A percentile compares a stretch with the other conserved stretches of the same genome.
Conservation (phyloP, 176 grass and related monocot species). For the Phoenix roebelenii region DNA sequence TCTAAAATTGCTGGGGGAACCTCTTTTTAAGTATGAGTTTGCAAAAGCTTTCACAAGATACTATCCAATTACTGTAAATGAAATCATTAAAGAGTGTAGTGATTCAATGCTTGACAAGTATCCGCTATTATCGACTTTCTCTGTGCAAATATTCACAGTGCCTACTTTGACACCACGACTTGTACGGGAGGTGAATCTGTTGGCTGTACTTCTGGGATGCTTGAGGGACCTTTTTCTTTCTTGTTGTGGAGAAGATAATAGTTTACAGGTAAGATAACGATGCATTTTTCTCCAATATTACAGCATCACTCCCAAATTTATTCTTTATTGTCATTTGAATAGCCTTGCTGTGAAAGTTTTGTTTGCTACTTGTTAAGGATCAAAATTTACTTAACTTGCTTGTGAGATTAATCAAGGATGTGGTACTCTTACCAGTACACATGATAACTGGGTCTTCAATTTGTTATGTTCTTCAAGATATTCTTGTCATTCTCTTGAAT, state of each 20-base stretch:
- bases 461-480: too few relatives aligned
- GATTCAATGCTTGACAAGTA: slow-evolving; percentile 45
- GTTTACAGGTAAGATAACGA: slow-evolving; percentile 51
- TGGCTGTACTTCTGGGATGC: slow-evolving; percentile 62
- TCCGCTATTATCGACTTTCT: slow-evolving; percentile 54
- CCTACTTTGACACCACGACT: slow-evolving; percentile 57
- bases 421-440: too few relatives aligned
- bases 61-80: slow-evolving; percentile 53
- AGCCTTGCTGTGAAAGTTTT: too few relatives aligned
- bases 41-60: slow-evolving; percentile 68
- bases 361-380: too few relatives aligned
- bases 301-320: too few relatives aligned
- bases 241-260: slow-evolving; percentile 60
- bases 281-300: not conserved
- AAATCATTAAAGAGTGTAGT: slow-evolving; percentile 48
- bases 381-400: too few relatives aligned
- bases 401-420: too few relatives aligned
- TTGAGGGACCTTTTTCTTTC: slow-evolving; percentile 65
- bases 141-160: slow-evolving; percentile 99
- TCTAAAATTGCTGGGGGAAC: slow-evolving; percentile 83
- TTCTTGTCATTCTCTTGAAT: too few relatives aligned
- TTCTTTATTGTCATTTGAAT: too few relatives aligned
- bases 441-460: too few relatives aligned
- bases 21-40: slow-evolving; percentile 83
- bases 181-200: slow-evolving; percentile 68